Percentiles rank a stretch among this genome's conserved stretches.
Conservation (phyloP, 805 yeast genomes). For the Metschnikowia noctiluminum region DNA sequence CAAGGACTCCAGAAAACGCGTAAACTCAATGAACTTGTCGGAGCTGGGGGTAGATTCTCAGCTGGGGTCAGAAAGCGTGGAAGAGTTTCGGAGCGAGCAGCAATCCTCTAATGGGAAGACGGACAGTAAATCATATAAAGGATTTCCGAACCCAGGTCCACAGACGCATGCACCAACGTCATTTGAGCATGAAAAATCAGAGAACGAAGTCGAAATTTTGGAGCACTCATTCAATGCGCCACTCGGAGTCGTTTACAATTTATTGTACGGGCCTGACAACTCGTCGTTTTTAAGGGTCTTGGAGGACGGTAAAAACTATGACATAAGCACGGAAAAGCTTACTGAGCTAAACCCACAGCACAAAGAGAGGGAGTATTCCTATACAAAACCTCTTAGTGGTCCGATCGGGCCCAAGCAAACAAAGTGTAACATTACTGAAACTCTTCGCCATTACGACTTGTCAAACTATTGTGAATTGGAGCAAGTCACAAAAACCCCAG, state of each 20-base stretch:
- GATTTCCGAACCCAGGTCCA: slow-evolving; percentile 57
- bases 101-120: background rate
- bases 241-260: slow-evolving; percentile 66
- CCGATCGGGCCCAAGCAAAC: slow-evolving; percentile 95
- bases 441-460: slow-evolving; percentile 56
- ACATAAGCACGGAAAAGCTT: slow-evolving; percentile 22
- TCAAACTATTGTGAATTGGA: slow-evolving; percentile 56
- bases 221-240: slow-evolving; percentile 63
- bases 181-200: slow-evolving; percentile 34
- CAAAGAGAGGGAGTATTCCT: slow-evolving; percentile 54
- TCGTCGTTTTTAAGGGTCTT: slow-evolving; percentile 37
- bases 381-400: slow-evolving; percentile 70
- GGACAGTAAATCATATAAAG: slow-evolving; percentile 6
- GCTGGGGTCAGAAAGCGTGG: background rate
- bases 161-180: slow-evolving; percentile 56
- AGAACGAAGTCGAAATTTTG: slow-evolving; percentile 51
- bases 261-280: slow-evolving; percentile 63
- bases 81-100: background rate
- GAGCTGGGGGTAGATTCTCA: slow-evolving; percentile 7
- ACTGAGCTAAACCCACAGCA: slow-evolving; percentile 37
- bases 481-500: slow-evolving; percentile 75
- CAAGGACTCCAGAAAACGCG: background rate
- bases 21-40: background rate
- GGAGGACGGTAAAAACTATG: slow-evolving; percentile 29
- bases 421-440: slow-evolving; percentile 56